phyloP scores from a whole-genome alignment of 495 filamentous ascomycete genomes.

The Penicillium angulare region DNA sequence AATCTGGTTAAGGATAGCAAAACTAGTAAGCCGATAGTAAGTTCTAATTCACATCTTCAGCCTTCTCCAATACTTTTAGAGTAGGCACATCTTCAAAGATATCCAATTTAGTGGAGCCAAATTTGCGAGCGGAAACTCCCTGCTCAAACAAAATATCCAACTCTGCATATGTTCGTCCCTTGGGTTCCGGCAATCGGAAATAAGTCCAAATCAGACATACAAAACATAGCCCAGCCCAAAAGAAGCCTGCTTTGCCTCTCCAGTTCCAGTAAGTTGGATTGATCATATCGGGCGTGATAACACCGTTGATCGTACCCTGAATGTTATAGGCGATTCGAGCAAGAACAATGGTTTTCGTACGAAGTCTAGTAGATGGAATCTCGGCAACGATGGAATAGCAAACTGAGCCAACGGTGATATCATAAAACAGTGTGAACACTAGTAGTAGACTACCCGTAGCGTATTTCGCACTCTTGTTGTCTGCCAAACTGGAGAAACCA shows the following conservation, averaged over 20 bases:
- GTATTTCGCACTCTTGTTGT: constrained; percentile 53
- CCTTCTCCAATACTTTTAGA: no score
- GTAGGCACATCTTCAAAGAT: not conserved
- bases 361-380: constrained; percentile 67
- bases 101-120: constrained; percentile 25
- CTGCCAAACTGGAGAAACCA: constrained; percentile 46
- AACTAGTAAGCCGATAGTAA: no score
- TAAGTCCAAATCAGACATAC: constrained; percentile 69
- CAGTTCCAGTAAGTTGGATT: constrained; percentile 74
- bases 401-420: constrained; percentile 73
- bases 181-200: constrained; percentile 72
- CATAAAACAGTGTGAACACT: constrained; percentile 70
- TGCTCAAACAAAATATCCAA: constrained; percentile 71
- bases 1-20: no score
- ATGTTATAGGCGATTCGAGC: constrained; percentile 72
- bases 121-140: constrained; percentile 65
- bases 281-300: constrained; percentile 73
- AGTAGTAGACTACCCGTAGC: constrained; percentile 71
- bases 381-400: constrained; percentile 77
- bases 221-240: constrained; percentile 75
- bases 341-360: constrained; percentile 73
- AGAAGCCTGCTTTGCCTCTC: constrained; percentile 73
- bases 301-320: constrained; percentile 63
- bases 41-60: no score
- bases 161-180: constrained; percentile 70